Base-by-base conservation (phyloP, 768 basidiomycete species). In the Royoungia palumana region DNA sequence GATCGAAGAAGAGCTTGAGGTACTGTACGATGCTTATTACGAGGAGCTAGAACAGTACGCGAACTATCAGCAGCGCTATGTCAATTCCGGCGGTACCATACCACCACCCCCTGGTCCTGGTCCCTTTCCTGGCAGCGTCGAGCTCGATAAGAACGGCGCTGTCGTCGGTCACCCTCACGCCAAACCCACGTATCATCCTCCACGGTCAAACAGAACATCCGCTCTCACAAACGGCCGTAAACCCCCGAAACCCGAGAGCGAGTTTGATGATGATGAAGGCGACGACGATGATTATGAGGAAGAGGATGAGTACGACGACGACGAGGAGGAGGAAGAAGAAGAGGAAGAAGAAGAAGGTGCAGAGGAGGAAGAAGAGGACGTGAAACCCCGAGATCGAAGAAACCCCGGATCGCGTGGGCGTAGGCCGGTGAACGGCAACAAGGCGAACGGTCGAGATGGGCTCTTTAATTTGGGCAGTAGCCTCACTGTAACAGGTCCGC, bases 21-120 rank as follows among this genome's bases (percentile, higher is more conserved):
- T 94, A 76, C 86, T 98, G 75, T 99, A 99, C 82, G 95, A 97
- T 81, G 94, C 94, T 77, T 99, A 98, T 82, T 98, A 97, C 83
- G 92, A 96, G 71, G 95, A 98, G 80, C 87, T 99, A 78, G 92
- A 96, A 80, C 86, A 89, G 76, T 98, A 98, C 82, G 96, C 94
- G 72, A 89, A 91, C 74, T 89, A 90, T 76, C 92, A 95, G 80
- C 89, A 93, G 81, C 90, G 85, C 73, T 94, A 93, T 75, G 88
- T 91, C 62, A 83, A 83, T 61, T 93, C 89, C 56, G 88, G 90
- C 62, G 88, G 92, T 54, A 89, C 85, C 35, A 78, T 94, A 61
- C 85, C 93, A 57, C 90, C 93, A 46, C 94, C 94, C 27, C 91
- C 88, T 38, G 95, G 95, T 13, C 94, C 96, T 8, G 95, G 96